Percentiles rank a stretch among this genome's conserved stretches.
These are phyloP conservation scores for Globisporangium spinosum DNA, from an alignment of 352 stramenopile genomes.

Conservation along the genomic window DNA sequence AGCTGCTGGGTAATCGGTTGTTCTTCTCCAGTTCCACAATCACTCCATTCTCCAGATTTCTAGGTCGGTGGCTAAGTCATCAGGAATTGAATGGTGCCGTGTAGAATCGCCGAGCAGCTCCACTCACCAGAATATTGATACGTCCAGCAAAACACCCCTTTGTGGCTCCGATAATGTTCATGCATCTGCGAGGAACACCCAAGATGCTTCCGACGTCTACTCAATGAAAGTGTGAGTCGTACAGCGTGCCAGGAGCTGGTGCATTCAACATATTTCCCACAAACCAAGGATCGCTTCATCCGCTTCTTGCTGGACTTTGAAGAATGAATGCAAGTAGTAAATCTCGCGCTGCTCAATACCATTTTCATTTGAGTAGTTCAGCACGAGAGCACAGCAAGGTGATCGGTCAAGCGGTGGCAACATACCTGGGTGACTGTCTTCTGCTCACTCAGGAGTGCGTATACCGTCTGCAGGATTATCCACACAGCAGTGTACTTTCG, in stretches of 20 bases:
- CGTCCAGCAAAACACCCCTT: conserved; percentile 72
- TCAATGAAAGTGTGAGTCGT: neutral
- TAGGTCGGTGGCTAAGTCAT: conserved; percentile 15
- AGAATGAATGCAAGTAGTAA: conserved; percentile 86
- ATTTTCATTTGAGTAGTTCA: neutral
- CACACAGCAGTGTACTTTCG: conserved; percentile 80
- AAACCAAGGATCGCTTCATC: conserved; percentile 82
- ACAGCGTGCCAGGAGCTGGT: no score
- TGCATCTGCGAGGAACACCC: conserved; percentile 50
- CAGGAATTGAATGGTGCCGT: neutral
- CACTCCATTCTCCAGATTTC: conserved; percentile 51
- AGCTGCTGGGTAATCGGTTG: conserved; percentile 74
- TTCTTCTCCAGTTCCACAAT: conserved; percentile 55
- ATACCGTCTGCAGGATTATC: conserved; percentile 75
- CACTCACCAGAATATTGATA: conserved; percentile 45
- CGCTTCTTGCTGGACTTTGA: conserved; percentile 72
- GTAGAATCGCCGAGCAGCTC: neutral
- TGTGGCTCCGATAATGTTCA: conserved; percentile 84
- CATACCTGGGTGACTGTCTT: conserved; percentile 81
- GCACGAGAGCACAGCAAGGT: neutral
- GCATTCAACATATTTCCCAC: neutral
- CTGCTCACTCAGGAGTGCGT: conserved; percentile 62
- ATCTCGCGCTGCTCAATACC: conserved; percentile 51
- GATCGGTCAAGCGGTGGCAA: neutral
- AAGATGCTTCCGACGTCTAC: conserved; percentile 72